A percentile compares a stretch with the other conserved stretches of the same genome.
These are phyloP conservation scores for Camellia granthamiana DNA, from an alignment of 148 eudicot genomes.

Conservation along the genomic window DNA sequence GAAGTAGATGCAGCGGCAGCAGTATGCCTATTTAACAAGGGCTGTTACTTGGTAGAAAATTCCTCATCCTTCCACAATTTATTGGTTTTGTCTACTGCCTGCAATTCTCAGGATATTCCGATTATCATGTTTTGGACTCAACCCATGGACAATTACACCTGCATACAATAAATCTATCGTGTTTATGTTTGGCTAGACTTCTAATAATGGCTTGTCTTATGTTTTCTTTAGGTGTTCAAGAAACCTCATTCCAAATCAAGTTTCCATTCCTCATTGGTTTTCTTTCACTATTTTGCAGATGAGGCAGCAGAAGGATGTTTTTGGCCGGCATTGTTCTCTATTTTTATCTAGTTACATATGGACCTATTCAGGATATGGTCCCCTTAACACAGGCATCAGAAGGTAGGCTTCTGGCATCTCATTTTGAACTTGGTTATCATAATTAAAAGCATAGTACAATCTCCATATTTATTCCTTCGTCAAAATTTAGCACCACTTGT, in stretches of 20 bases:
- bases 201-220: neutral
- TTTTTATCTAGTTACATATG: slow-evolving; percentile 70
- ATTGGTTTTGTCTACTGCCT: neutral
- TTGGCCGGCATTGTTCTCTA: slow-evolving; percentile 52
- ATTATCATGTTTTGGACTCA: neutral
- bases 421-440: neutral
- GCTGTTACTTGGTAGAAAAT: neutral
- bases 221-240: neutral
- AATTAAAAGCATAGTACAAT: slow-evolving; percentile 2
- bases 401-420: slow-evolving; percentile 41
- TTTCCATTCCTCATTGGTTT: neutral
- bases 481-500: neutral
- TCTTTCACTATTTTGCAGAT: slow-evolving; percentile 40
- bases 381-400: slow-evolving; percentile 57
- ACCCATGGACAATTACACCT: neutral
- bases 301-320: slow-evolving; percentile 83
- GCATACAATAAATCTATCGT: neutral
- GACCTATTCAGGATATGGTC: slow-evolving; percentile 73
- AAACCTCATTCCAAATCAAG: neutral
- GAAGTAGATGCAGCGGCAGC: too few relatives aligned
- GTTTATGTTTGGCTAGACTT: neutral
- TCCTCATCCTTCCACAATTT: neutral
- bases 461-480: neutral
- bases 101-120: neutral
- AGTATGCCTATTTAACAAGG: neutral